These are phyloP conservation scores for Conidiobolus incongruus DNA, from an alignment of 371 early-diverging fungal genomes.

Conservation along the genomic window DNA sequence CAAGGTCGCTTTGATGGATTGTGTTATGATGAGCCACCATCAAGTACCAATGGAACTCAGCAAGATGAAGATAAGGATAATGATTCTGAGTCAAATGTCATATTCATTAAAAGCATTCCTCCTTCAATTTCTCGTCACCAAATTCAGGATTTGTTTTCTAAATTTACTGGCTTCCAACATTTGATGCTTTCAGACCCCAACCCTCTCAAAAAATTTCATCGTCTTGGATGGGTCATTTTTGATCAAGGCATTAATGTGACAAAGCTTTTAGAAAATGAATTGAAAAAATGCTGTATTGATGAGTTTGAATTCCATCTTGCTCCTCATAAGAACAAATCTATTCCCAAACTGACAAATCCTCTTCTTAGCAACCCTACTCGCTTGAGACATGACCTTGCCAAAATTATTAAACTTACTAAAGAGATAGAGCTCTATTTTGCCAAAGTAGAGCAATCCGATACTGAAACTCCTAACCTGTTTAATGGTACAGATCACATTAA, in stretches of 20 bases:
- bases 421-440: constrained; percentile 36
- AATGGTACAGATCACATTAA: constrained; percentile 5
- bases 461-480: too few relatives aligned
- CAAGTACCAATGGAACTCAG: too few relatives aligned
- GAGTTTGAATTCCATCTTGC: constrained; percentile 54
- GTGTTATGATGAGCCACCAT: not conserved
- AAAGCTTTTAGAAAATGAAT: constrained; percentile 22
- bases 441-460: constrained; percentile 5
- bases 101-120: constrained; percentile 63
- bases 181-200: constrained; percentile 76
- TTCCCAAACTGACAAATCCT: constrained; percentile 30
- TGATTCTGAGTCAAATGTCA: constrained; percentile 8
- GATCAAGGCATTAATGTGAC: constrained; percentile 58
- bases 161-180: constrained; percentile 53
- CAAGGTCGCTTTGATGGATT: not conserved
- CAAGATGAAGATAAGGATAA: not conserved
- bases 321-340: constrained; percentile 22
- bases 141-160: constrained; percentile 41
- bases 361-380: constrained; percentile 31
- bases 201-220: constrained; percentile 54
- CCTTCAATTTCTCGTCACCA: constrained; percentile 45
- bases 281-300: constrained; percentile 18
- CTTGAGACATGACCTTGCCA: constrained; percentile 40
- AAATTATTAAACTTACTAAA: constrained; percentile 23
- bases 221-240: constrained; percentile 85